Evolutionary conservation across 2,329 filamentous ascomycete genomes (phyloP), one percentile per base, ranked within the genome.

Genomic region (Aspergillus phoenicis): DNA sequence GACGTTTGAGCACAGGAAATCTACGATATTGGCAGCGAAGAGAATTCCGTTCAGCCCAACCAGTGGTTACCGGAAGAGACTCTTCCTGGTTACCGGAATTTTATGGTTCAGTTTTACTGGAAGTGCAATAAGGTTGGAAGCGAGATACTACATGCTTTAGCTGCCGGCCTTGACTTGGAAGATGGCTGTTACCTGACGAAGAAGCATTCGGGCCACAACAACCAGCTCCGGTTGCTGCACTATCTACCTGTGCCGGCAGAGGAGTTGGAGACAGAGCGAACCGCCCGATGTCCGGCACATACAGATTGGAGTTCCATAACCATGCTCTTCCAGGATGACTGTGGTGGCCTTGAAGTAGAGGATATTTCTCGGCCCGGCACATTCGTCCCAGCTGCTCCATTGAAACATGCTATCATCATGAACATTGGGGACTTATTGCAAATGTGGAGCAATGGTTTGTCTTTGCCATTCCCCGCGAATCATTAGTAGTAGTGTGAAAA

Each of bases 221-320:
- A 87, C 63, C 86, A 88, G 62, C 75, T 89, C 8, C 81, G 87
- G 1, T 71, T 89, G 26, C 74, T 88, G 15, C 86, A 89, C 69
- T 89, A 86, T 62, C 83, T 84, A 0, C 74, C 80, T 2, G 75
- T 84, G 4, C 75, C 79, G 26, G 78, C 78, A 5, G 73, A 75
- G 33, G 77, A 76, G 38, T 69, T 85, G 20, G 75, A 78, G 30
- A 78, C 75, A 45, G 75, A 78, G 11, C 66, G 74, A 15, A 76
- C 80, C 39, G 78, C 81, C 8, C 75, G 84, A 10, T 83, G 84
- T 53, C 80, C 82, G 0, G 78, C 82, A 4, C 84, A 86, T 70
- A 83, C 79, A 3, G 84, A 86, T 65, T 86, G 83, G 79, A 81
- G 77, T 28, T 77, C 79, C 5, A 77, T 85, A 26, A 86, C 84